Evolutionary conservation across 2,329 filamentous ascomycete species (phyloP).

Genomic region (Alternaria alternata): DNA sequence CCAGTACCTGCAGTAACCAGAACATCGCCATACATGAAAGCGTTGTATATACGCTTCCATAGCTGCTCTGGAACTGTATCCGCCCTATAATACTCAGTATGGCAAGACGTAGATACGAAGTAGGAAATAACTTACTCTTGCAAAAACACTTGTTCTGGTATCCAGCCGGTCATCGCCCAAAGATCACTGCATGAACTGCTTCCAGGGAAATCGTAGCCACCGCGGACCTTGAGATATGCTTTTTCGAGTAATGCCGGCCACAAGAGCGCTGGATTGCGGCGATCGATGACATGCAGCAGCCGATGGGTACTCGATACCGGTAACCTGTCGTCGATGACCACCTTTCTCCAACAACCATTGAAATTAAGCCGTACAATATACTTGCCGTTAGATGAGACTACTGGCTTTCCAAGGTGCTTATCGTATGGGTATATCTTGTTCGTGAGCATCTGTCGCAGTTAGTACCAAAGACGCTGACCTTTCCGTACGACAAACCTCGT

Average conservation of each 20-base stretch:
- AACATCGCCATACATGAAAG: conserved; percentile 80
- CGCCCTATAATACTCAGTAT: conserved; percentile 61
- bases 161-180: conserved; percentile 93
- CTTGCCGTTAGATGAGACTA: conserved; percentile 79
- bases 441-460: conserved; percentile 67
- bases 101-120: not conserved
- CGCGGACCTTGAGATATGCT: conserved; percentile 92
- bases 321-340: conserved; percentile 87
- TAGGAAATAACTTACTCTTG: conserved; percentile 64
- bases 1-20: conserved; percentile 92
- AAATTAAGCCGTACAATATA: conserved; percentile 95
- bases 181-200: conserved; percentile 97
- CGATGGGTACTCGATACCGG: conserved; percentile 78
- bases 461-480: conserved; percentile 3
- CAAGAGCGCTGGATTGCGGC: conserved; percentile 78
- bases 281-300: conserved; percentile 85
- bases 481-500: conserved; percentile 62
- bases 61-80: conserved; percentile 78
- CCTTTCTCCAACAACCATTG: conserved; percentile 89
- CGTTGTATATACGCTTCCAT: conserved; percentile 78
- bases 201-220: conserved; percentile 96
- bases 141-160: conserved; percentile 92
- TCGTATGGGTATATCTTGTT: conserved; percentile 81
- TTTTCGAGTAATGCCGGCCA: conserved; percentile 97
- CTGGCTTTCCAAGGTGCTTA: conserved; percentile 61